A percentile compares a stretch with the other conserved stretches of the same genome.
phyloP scores from a whole-genome alignment of 805 yeast species.

The Pichia exigua region DNA sequence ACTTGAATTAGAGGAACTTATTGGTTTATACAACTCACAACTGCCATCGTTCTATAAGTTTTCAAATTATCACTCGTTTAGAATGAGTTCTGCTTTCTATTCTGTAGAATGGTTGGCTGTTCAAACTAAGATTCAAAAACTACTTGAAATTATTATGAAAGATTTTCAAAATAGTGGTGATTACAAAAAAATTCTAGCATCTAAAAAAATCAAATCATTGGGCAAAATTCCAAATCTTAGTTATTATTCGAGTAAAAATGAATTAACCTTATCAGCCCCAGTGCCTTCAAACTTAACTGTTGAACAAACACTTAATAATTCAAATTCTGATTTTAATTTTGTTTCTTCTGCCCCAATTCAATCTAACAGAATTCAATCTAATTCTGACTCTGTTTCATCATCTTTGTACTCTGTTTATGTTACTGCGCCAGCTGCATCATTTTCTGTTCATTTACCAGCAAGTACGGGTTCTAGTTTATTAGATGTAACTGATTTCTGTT shows the following conservation, averaged over 20 bases:
- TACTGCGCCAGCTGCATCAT: neutral
- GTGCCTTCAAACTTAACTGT: neutral
- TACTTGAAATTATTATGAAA: neutral
- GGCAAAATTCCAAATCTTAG: neutral
- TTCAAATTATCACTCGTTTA: neutral
- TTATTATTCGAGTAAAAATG: neutral
- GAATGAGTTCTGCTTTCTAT: neutral
- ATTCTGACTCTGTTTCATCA: neutral
- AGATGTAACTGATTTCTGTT: neutral
- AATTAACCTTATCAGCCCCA: neutral
- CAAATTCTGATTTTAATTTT: neutral
- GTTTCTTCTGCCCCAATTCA: neutral
- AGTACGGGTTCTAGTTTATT: neutral
- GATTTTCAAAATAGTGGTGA: neutral
- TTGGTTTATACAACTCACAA: neutral
- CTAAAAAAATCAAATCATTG: neutral
- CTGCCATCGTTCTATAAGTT: neutral
- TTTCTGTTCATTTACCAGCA: neutral
- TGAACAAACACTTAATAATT: neutral
- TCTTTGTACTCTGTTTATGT: neutral
- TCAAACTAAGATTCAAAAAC: neutral
- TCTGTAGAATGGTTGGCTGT: neutral
- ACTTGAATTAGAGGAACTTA: neutral
- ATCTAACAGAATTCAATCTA: neutral
- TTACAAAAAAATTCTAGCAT: neutral